phyloP scores from a whole-genome alignment of 805 yeast species.

The Kregervanrija delftensis region DNA sequence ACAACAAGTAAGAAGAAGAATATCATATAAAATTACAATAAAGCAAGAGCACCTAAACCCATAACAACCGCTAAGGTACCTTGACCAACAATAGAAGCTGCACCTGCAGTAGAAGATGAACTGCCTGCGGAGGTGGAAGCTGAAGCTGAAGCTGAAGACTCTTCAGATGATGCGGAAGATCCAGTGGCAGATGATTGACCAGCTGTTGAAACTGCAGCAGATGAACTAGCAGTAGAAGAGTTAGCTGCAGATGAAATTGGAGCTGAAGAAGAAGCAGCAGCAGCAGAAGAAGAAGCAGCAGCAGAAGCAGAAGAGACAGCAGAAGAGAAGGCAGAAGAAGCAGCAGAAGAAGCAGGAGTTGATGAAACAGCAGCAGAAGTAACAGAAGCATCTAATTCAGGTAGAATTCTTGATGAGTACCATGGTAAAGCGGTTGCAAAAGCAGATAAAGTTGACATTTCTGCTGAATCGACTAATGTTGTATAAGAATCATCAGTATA shows the following conservation, averaged over 20 bases:
- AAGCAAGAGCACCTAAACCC: constrained; percentile 19
- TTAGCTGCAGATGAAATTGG: constrained; percentile 5
- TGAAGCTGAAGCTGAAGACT: constrained; percentile 5
- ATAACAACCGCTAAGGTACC: constrained; percentile 14
- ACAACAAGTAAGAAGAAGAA: too few species aligned
- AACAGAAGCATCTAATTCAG: constrained; percentile 13
- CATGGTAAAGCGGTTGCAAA: constrained; percentile 30
- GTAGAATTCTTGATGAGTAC: constrained; percentile 26
- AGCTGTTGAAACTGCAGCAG: constrained; percentile 3
- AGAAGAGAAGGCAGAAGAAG: constrained; percentile 11
- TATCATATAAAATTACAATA: constrained; percentile 13
- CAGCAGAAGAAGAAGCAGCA: constrained; percentile 1
- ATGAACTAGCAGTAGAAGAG: constrained; percentile 4
- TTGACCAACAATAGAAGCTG: constrained; percentile 10
- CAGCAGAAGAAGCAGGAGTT: constrained; percentile 10
- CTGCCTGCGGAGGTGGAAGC: constrained; percentile 6
- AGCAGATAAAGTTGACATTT: constrained; percentile 14
- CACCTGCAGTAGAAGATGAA: constrained; percentile 14
- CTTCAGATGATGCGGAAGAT: constrained; percentile 4
- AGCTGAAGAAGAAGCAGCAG: constrained; percentile 9
- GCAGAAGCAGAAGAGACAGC: constrained; percentile 7
- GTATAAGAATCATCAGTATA: constrained; percentile 41
- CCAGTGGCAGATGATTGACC: constrained; percentile 3
- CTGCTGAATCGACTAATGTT: constrained; percentile 27
- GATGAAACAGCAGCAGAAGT: constrained; percentile 8